Conservation (phyloP, 2,329 filamentous ascomycete species). For the Ophiostoma angusticollis region DNA sequence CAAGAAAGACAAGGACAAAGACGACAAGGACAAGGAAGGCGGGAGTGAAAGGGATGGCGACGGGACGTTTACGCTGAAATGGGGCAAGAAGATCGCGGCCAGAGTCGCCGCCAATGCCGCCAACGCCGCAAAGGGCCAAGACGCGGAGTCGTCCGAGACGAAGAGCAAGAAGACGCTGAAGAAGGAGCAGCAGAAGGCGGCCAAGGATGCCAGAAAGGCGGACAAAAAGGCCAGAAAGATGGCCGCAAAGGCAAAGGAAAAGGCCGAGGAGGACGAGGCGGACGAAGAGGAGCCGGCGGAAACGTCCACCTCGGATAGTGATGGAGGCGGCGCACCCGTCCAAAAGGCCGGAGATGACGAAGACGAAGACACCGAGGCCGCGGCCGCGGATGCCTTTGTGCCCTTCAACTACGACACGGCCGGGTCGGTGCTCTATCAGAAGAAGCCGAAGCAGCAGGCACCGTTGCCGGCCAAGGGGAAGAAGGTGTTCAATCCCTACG, state of each 20-base stretch:
- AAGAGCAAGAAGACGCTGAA: slow-evolving; percentile 7
- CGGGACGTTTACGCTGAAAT: slow-evolving; percentile 10
- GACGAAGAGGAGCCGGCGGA: slow-evolving; percentile 8
- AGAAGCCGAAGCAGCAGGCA: slow-evolving; percentile 8
- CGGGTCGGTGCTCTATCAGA: slow-evolving; percentile 20
- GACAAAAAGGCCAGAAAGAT: slow-evolving; percentile 25
- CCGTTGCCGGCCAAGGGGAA: slow-evolving; percentile 13
- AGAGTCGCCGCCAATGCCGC: neutral
- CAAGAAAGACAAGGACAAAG: slow-evolving; percentile 15
- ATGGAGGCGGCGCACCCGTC: slow-evolving; percentile 28
- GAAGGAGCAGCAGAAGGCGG: slow-evolving; percentile 13
- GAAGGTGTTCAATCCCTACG: slow-evolving; percentile 23
- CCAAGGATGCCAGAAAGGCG: slow-evolving; percentile 11
- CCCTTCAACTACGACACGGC: slow-evolving; percentile 26
- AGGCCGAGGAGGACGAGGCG: neutral
- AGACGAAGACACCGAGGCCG: slow-evolving; percentile 17
- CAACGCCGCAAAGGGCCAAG: neutral
- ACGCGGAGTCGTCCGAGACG: neutral
- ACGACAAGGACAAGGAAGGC: slow-evolving; percentile 27
- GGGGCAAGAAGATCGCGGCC: slow-evolving; percentile 6
- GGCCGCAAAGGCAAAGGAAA: slow-evolving; percentile 22
- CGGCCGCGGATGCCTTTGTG: slow-evolving; percentile 17
- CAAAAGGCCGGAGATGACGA: slow-evolving; percentile 16
- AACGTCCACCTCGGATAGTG: slow-evolving; percentile 20
- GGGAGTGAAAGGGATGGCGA: neutral